These are phyloP conservation scores for Auricularia heimuer DNA, from an alignment of 768 basidiomycete genomes.

Conservation along the genomic window DNA sequence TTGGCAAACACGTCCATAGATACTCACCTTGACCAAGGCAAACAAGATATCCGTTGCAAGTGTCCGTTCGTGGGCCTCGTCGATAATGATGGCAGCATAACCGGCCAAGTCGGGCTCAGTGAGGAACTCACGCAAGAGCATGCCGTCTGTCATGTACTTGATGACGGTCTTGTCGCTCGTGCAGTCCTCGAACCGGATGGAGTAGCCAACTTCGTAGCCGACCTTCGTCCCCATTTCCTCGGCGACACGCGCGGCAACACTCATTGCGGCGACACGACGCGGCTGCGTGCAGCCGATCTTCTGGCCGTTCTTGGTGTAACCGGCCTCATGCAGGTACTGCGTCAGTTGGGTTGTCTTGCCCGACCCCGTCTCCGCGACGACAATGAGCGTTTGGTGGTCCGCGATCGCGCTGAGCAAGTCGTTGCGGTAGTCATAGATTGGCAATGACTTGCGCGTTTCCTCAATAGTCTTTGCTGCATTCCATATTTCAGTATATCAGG, in stretches of 20 bases:
- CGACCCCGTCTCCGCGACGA: slow-evolving; percentile 97
- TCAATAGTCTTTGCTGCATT: slow-evolving; percentile 68
- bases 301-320: slow-evolving; percentile 77
- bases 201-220: slow-evolving; percentile 98
- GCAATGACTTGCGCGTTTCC: slow-evolving; percentile 85
- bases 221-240: slow-evolving; percentile 98
- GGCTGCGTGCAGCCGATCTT: slow-evolving; percentile 97
- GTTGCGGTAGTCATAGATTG: slow-evolving; percentile 84
- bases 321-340: slow-evolving; percentile 96
- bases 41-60: slow-evolving; percentile 98
- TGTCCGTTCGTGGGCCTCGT: slow-evolving; percentile 97
- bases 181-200: slow-evolving; percentile 98
- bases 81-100: slow-evolving; percentile 92
- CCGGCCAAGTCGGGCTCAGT: slow-evolving; percentile 95
- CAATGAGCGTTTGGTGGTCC: slow-evolving; percentile 90
- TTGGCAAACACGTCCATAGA: slow-evolving; percentile 14
- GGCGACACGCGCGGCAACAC: slow-evolving; percentile 95
- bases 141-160: slow-evolving; percentile 99
- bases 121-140: slow-evolving; percentile 93
- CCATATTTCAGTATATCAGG: slow-evolving; percentile 20
- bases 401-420: slow-evolving; percentile 81
- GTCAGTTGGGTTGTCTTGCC: slow-evolving; percentile 98
- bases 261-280: slow-evolving; percentile 98
- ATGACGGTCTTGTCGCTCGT: slow-evolving; percentile 98
- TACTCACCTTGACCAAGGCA: slow-evolving; percentile 91